Conservation (phyloP, 2,329 filamentous ascomycete species). For the Botrytis squamosa region DNA sequence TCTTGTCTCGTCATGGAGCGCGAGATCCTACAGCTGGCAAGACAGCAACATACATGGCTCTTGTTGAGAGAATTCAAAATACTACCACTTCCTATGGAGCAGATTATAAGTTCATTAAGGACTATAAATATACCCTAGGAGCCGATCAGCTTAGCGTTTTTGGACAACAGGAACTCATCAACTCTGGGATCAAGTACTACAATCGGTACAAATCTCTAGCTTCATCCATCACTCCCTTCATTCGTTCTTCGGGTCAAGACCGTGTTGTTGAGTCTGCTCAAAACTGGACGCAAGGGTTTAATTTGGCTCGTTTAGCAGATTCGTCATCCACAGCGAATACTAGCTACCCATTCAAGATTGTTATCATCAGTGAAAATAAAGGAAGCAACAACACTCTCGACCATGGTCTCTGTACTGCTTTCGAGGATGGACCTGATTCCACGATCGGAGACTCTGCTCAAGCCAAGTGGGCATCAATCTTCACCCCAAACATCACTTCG, state of each 20-base stretch:
- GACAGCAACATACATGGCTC: constrained; percentile 58
- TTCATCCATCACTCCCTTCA: constrained; percentile 59
- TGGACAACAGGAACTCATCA: constrained; percentile 67
- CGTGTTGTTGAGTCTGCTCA: constrained; percentile 73
- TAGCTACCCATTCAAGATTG: constrained; percentile 53
- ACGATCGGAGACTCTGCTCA: constrained; percentile 52
- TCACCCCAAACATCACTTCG: constrained; percentile 64
- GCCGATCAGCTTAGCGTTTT: constrained; percentile 67
- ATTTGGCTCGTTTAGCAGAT: constrained; percentile 47
- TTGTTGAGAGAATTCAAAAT: constrained; percentile 65
- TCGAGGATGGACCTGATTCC: constrained; percentile 59
- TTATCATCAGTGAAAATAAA: constrained; percentile 67
- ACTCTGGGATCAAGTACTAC: constrained; percentile 76
- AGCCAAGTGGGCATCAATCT: constrained; percentile 58
- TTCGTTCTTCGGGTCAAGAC: constrained; percentile 67
- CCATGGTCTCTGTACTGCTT: constrained; percentile 68
- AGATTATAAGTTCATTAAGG: constrained; percentile 66
- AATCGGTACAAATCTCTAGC: constrained; percentile 66
- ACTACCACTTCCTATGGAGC: constrained; percentile 55
- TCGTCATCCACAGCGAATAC: constrained; percentile 40
- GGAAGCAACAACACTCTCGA: constrained; percentile 79
- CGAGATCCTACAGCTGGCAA: constrained; percentile 75
- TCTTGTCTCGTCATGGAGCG: constrained; percentile 82
- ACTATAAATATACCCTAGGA: constrained; percentile 70
- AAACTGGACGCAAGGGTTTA: constrained; percentile 75